Conservation (phyloP, 2,329 filamentous ascomycete species). For the Emericellopsis atlantica region DNA sequence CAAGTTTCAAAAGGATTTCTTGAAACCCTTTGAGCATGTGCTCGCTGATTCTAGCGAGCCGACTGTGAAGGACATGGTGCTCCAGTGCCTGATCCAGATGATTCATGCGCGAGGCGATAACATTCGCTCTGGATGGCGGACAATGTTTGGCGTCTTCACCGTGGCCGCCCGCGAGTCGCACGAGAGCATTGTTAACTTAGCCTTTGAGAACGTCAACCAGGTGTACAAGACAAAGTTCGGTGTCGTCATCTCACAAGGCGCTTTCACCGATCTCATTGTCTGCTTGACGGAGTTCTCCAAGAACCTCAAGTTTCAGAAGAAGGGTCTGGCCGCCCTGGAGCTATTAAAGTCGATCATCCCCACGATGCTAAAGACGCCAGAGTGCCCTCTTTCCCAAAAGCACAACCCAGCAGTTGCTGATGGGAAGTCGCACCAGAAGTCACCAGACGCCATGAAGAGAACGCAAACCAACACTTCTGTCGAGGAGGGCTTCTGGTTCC, state of each 20-base stretch:
- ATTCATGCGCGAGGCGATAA: constrained; percentile 94
- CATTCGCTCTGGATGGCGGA: constrained; percentile 95
- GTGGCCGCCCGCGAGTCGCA: constrained; percentile 88
- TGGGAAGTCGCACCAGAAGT: constrained; percentile 28
- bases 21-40: constrained; percentile 97
- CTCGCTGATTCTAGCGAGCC: constrained; percentile 86
- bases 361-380: constrained; percentile 88
- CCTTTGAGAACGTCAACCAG: constrained; percentile 91
- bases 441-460: constrained; percentile 29
- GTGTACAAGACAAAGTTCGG: constrained; percentile 95
- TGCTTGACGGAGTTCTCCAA: constrained; percentile 98
- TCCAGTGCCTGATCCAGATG: constrained; percentile 97
- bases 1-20: constrained; percentile 98
- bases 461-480: constrained; percentile 71
- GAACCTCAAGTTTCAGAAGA: constrained; percentile 97
- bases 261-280: constrained; percentile 91
- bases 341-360: constrained; percentile 86
- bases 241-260: constrained; percentile 89
- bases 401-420: constrained; percentile 22
- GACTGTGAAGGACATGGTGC: constrained; percentile 92
- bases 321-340: constrained; percentile 92
- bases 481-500: constrained; percentile 98
- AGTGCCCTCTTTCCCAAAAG: constrained; percentile 76
- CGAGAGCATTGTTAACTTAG: constrained; percentile 90
- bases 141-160: constrained; percentile 98